Base-by-base conservation (phyloP, 768 basidiomycete species). In the Tylopilus sp. region DNA sequence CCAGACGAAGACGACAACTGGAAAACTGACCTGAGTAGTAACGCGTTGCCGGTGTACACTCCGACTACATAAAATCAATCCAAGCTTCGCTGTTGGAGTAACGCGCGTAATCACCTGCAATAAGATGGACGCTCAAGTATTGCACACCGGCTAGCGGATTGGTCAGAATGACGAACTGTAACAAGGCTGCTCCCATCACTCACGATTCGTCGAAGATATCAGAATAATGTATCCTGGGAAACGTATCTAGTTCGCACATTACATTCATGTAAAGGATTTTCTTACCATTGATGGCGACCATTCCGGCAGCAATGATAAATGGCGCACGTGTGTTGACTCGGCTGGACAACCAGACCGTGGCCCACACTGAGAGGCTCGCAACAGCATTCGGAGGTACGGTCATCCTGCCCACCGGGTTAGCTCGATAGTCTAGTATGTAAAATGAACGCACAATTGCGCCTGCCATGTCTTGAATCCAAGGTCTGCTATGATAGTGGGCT, bases 381-480 rank as follows among this genome's bases (percentile, higher is more conserved):
- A 83, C 63, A 0, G 69, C 68, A 49, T 84, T 79, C 5, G 84
- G 83, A 28, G 83, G 82, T 1, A 83, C 75, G 1, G 80, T 80
- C 74, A 85, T 72, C 46, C 80, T 82, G 50, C 17, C 28, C 19
- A 16, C 42, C 41, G 2, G 19, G 29, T 56, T 29, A 56, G 48
- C 17, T 16, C 3, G n/a, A 14, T 9, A 29, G 43, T 19, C 12
- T 22, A 38, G 52, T 13, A 4, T 17, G 10, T 34, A 19, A 62
- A 21, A 25, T 17, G 42, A 4, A 45, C 76, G 47, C 63, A 81
- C 81, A 85, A 55, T 62, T 84, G 81, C 24, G 81, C 82, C 63
- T 83, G 72, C 83, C 83, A 84, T 34, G 75, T 78, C 47, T 76
- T 61, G 57, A 78, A 85, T 22, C 85, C 83, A 5, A 85, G 73